A percentile compares a stretch with the other conserved stretches of the same genome.
phyloP scores from a whole-genome alignment of 129 eudicot species.

The Solidago caesia region DNA sequence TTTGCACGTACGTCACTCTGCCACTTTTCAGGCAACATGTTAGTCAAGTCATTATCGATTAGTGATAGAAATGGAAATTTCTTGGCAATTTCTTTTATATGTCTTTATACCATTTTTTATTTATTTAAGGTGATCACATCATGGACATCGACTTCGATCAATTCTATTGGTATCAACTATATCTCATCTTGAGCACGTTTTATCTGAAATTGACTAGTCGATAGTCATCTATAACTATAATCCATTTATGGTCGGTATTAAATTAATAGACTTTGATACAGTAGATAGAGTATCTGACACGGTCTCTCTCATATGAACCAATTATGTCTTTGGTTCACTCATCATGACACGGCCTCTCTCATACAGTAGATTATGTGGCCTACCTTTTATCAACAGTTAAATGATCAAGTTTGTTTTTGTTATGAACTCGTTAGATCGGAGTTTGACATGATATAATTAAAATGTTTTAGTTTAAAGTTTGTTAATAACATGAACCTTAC shows the following conservation, averaged over 20 bases:
- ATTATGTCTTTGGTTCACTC: too few relatives aligned
- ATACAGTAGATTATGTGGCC: too few relatives aligned
- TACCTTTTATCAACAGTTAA: too few relatives aligned
- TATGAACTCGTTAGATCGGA: too few relatives aligned
- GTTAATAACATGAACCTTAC: too few relatives aligned
- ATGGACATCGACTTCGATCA: background rate
- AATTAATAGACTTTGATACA: too few relatives aligned
- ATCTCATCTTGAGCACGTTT: too few relatives aligned
- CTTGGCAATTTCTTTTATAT: conserved; percentile 20
- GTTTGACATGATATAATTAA: too few relatives aligned
- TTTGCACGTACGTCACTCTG: conserved; percentile 19
- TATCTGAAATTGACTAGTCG: background rate
- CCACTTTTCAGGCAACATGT: conserved; percentile 9
- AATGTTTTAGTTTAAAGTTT: too few relatives aligned
- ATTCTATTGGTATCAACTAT: too few relatives aligned
- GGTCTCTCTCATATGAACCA: background rate
- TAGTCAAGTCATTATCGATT: conserved; percentile 12
- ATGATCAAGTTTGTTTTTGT: too few relatives aligned
- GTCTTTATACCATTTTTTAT: background rate
- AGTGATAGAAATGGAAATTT: conserved; percentile 3
- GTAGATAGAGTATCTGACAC: background rate
- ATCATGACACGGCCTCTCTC: too few relatives aligned
- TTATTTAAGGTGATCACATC: background rate
- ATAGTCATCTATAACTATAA: background rate
- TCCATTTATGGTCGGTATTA: background rate